Conservation (phyloP, 2,329 filamentous ascomycete species). For the Aspergillus piperis region DNA sequence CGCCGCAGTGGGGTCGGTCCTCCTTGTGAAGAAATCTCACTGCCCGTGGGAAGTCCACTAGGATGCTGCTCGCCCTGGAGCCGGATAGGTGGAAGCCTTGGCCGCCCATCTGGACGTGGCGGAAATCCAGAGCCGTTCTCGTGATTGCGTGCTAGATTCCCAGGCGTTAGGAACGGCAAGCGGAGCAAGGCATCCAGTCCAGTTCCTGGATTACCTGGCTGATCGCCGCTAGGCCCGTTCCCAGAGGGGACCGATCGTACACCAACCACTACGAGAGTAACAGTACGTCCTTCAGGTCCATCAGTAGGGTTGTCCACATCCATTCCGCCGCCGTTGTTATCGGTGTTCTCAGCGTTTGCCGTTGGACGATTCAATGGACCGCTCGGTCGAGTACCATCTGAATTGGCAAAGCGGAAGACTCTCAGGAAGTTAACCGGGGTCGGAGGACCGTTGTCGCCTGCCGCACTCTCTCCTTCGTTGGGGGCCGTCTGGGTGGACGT, state of each 20-base stretch:
- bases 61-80: constrained; percentile 55
- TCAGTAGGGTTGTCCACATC: constrained; percentile 44
- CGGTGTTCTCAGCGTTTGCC: constrained; percentile 27
- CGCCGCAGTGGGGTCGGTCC: constrained; percentile 35
- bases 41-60: constrained; percentile 50
- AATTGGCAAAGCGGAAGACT: constrained; percentile 67
- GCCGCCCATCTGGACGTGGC: constrained; percentile 56
- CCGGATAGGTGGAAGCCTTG: constrained; percentile 56
- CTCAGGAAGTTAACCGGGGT: constrained; percentile 67
- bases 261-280: constrained; percentile 70
- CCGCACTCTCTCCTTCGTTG: constrained; percentile 37
- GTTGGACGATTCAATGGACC: constrained; percentile 26
- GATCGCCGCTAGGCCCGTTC: constrained; percentile 47
- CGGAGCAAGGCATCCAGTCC: constrained; percentile 50
- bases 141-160: constrained; percentile 41
- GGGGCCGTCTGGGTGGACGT: constrained; percentile 55
- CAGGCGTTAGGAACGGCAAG: constrained; percentile 47
- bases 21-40: constrained; percentile 56
- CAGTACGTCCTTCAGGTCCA: constrained; percentile 57
- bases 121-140: constrained; percentile 54
- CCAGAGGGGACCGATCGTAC: constrained; percentile 65
- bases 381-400: constrained; percentile 36
- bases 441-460: constrained; percentile 45
- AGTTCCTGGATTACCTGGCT: constrained; percentile 44
- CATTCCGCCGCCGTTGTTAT: constrained; percentile 36